A percentile compares a stretch with the other conserved stretches of the same genome.
These are phyloP conservation scores for Metrosideros polymorpha DNA, from an alignment of 441 rosid species.

Conservation along the genomic window DNA sequence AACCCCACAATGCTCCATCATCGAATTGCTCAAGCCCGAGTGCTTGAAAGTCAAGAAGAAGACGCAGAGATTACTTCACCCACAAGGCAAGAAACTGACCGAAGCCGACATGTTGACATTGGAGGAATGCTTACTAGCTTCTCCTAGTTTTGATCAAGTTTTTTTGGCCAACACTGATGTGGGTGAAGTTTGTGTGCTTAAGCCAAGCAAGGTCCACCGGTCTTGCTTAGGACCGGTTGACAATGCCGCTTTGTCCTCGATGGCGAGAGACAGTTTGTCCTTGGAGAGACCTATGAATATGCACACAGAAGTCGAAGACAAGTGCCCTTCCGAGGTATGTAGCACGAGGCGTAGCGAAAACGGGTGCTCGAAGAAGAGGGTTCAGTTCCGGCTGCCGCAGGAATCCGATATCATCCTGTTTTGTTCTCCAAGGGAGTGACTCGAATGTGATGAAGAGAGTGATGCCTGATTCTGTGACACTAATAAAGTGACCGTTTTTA, in stretches of 20 bases:
- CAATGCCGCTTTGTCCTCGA: not conserved
- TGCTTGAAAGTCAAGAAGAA: not conserved
- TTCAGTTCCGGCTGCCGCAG: not conserved
- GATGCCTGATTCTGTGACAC: not conserved
- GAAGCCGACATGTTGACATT: not conserved
- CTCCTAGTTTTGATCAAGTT: not conserved
- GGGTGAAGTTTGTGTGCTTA: not conserved
- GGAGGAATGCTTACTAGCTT: not conserved
- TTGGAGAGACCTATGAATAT: not conserved
- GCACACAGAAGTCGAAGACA: not conserved
- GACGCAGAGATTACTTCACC: not conserved
- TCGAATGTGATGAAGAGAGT: not conserved
- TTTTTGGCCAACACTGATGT: not conserved
- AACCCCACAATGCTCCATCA: not conserved
- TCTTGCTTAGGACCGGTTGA: not conserved
- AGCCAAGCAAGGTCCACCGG: not conserved
- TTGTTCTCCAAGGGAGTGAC: not conserved
- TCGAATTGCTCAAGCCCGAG: not conserved
- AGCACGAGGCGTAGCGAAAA: not conserved
- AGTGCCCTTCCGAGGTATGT: not conserved
- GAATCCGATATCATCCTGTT: not conserved
- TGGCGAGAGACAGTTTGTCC: not conserved
- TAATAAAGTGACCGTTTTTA: not conserved
- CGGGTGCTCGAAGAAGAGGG: not conserved
- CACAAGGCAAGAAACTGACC: not conserved